Evolutionary conservation across 495 filamentous ascomycete species (phyloP), one percentile per base, ranked within the genome.

Genomic region (Xylaria grammica): DNA sequence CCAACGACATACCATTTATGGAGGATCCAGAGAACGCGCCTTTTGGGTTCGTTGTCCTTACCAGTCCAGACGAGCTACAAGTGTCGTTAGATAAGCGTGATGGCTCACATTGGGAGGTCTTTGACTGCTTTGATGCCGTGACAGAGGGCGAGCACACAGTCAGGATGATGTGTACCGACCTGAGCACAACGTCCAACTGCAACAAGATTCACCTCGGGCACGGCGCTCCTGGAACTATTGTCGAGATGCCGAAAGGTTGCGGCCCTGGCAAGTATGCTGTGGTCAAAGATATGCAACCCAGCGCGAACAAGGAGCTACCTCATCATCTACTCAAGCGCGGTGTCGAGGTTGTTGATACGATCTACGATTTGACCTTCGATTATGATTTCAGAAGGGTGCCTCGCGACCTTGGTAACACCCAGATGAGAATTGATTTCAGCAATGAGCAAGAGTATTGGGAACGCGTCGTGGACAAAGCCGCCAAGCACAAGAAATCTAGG

Each of bases 191-290:
- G 4, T 27, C 20, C 45, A 29, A 54, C 11, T 68, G 62, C 2
- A 51, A 69, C 1, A 42, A 64, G 24, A 70, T 57, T 19, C 29
- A 32, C 0, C 36, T 57, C 1, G 32, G 51, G 0, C 51, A 54
- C 30, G 51, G 32, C 2, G 51, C 32, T 0, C 30, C 51, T 1
- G 51, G 51, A 4, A 80, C 72, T 0, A 72, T 82, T 57, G 22
- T 80, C 6, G 56, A 78, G 58, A 77, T 80, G 74, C 75, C 77
- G 0, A 17, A 40, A n/a, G 32, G 59, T 4, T 81, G 78, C 58
- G 77, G 78, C 2, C 72, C 71, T 0, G 72, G 74, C 7, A 70
- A 67, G 38, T 82, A 82, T 55, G 78, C 79, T 27, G 68, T 82
- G 1, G 76, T 73, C 4, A 68, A 75, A 11, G 51, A 29, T 6